Evolutionary conservation across 2,329 filamentous ascomycete genomes (phyloP), one percentile per base, ranked within the genome.

Genomic region (Aureobasidium subglaciale): DNA sequence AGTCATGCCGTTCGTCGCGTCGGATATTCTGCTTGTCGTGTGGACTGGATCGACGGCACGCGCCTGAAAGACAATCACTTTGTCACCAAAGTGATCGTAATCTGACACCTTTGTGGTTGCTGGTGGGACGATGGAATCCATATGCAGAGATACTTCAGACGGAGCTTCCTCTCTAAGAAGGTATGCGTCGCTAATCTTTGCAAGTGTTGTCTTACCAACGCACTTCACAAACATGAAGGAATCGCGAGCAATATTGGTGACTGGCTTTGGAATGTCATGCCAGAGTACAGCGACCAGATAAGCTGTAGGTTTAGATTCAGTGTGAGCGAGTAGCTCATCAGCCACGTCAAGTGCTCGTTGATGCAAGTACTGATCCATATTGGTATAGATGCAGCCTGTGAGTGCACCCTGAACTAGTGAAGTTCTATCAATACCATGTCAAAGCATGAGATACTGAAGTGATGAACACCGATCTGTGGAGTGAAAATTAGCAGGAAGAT

Each of bases 221-320:
- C 62, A 64, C 32, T 67, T 67, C 55, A 72, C 63, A 68, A 71
- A 74, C 1, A 70, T 52, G 45, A 72, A 41, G 69, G 43, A 71
- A 65, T 1, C 63, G 52, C 3, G 60, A 30, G 4, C 58, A 57
- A 3, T 55, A 27, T 27, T 61, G 63, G 16, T 63, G 53, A 38
- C 63, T 60, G 18, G 58, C 50, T 18, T 22, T 2, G 55, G 29
- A 13, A 32, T 25, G 18, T 56, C 56, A 20, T 59, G 56, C 37
- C 35, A 48, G 38, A 73, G 61, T n/a, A 74, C 60, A 13, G 64
- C 70, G 13, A 72, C 63, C 63, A 67, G 68, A 52, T 63, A 70
- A 15, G 64, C 59, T 24, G 60, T 63, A 1, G 63, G 29, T 20
- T 64, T 65, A 3, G 52, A 24, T 11, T 22, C 9, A 4, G 55